Base-by-base conservation (phyloP, 305 asterid genomes). In the Andrographis paniculata region DNA sequence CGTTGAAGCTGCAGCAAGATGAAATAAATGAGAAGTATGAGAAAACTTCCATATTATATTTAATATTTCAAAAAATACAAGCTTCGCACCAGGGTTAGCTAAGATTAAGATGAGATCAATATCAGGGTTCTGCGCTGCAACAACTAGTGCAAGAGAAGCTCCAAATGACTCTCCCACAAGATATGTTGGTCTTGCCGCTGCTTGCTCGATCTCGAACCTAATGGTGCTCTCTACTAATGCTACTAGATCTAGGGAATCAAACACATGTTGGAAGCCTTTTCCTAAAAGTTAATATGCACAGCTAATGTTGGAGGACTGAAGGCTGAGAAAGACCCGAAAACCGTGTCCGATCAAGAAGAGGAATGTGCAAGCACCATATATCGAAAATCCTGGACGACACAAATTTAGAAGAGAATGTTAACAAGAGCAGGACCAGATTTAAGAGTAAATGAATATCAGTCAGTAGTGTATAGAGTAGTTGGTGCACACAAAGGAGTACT, bases 341-440 rank as follows among this genome's bases (percentile, higher is more conserved):
- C 13, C 78, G 24, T 65, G 94, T 74, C 53, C 83, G 75, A 63
- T 83, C 93, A 20, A 63, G 22, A 20, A 83, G 49, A 53, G 96
- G 96, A 56, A 80, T 65, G 77, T 87, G 96, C 74, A 87, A 54
- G 74, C 94, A 83, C 93, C 94, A 78, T 63, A 78, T 63, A 35
- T 83, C 75, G 52, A 87, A 87, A 17, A 72, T 63, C 85, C 96
- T 56, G 64, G 27, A 45, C 9, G n/a, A 22, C 19, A 14, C 16
- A 23, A 22, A n/a, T n/a, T n/a, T n/a, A n/a, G n/a, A n/a, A n/a
- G n/a, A n/a, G n/a, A n/a, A n/a, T n/a, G n/a, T n/a, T n/a, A n/a
- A n/a, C n/a, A n/a, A n/a, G n/a, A n/a, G n/a, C n/a, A n/a, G n/a
- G n/a, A n/a, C n/a, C n/a, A n/a, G n/a, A n/a, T n/a, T n/a, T n/a